These are phyloP conservation scores for Podospora pseudoanserina DNA, from an alignment of 495 filamentous ascomycete species.

Conservation along the genomic window DNA sequence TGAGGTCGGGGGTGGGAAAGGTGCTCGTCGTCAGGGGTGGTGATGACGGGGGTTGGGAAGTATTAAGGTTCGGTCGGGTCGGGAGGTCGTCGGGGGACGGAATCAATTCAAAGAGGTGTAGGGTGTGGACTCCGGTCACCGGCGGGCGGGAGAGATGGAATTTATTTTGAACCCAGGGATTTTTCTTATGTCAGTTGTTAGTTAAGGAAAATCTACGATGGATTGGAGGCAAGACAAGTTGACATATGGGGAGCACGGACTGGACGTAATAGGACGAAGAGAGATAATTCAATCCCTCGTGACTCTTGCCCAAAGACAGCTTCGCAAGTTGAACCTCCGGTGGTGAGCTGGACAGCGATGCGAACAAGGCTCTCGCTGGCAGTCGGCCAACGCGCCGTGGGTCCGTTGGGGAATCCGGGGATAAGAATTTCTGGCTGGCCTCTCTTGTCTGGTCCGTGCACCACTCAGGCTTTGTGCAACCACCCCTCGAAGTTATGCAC, in stretches of 20 bases:
- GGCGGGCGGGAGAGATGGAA: background rate
- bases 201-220: background rate
- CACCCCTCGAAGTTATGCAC: background rate
- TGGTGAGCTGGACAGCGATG: constrained; percentile 2
- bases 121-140: constrained; percentile 5
- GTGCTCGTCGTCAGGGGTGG: background rate
- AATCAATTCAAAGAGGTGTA: background rate
- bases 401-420: constrained; percentile 6
- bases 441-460: background rate
- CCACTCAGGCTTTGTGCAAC: constrained; percentile 7
- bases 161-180: background rate
- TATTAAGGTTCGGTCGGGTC: background rate
- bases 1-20: constrained; percentile 8
- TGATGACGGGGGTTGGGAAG: constrained; percentile 3
- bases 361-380: constrained; percentile 5
- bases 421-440: background rate
- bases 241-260: background rate
- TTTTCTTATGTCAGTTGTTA: background rate
- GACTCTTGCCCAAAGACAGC: background rate
- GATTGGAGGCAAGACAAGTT: background rate
- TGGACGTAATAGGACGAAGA: background rate
- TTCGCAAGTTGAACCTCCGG: constrained; percentile 2
- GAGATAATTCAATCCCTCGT: background rate
- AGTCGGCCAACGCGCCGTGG: constrained; percentile 3
- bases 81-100: background rate